phyloP scores from a whole-genome alignment of 2,329 filamentous ascomycete species.

The Passalora sequoiae region DNA sequence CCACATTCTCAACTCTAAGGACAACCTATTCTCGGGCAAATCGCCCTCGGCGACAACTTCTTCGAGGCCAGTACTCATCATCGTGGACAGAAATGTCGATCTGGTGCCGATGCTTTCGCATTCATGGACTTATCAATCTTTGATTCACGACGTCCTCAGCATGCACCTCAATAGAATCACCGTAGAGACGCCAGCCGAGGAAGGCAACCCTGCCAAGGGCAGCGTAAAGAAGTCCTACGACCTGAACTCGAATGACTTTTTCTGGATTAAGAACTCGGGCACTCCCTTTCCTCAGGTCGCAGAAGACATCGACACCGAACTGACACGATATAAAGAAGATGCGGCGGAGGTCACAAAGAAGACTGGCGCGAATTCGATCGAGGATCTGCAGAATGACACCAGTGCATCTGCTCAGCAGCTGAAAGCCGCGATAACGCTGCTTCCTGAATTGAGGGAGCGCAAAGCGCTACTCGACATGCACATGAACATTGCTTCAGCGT shows the following conservation, averaged over 20 bases:
- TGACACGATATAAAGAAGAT: conserved; percentile 93
- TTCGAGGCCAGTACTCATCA: conserved; percentile 80
- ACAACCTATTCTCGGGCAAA: conserved; percentile 78
- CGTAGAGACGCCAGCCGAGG: conserved; percentile 76
- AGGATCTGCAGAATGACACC: conserved; percentile 86
- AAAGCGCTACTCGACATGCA: conserved; percentile 96
- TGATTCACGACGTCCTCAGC: conserved; percentile 71
- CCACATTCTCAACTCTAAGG: conserved; percentile 94
- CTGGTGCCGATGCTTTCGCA: conserved; percentile 98
- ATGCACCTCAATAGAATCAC: conserved; percentile 92
- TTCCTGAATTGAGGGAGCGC: conserved; percentile 86
- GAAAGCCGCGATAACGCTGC: conserved; percentile 87
- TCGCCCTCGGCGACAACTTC: conserved; percentile 61
- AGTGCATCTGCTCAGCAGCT: conserved; percentile 87
- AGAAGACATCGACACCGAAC: conserved; percentile 89
- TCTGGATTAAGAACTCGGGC: conserved; percentile 89
- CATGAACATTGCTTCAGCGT: conserved; percentile 90
- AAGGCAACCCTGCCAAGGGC: conserved; percentile 67
- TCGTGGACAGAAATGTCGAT: conserved; percentile 93
- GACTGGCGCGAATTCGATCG: conserved; percentile 85
- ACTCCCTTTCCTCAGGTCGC: conserved; percentile 92
- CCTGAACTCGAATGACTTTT: conserved; percentile 83
- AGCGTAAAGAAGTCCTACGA: conserved; percentile 87
- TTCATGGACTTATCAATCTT: conserved; percentile 83
- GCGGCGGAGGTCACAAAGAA: conserved; percentile 91